These are phyloP conservation scores for Seiridium cupressi DNA, from an alignment of 2,329 filamentous ascomycete genomes.

Conservation along the genomic window DNA sequence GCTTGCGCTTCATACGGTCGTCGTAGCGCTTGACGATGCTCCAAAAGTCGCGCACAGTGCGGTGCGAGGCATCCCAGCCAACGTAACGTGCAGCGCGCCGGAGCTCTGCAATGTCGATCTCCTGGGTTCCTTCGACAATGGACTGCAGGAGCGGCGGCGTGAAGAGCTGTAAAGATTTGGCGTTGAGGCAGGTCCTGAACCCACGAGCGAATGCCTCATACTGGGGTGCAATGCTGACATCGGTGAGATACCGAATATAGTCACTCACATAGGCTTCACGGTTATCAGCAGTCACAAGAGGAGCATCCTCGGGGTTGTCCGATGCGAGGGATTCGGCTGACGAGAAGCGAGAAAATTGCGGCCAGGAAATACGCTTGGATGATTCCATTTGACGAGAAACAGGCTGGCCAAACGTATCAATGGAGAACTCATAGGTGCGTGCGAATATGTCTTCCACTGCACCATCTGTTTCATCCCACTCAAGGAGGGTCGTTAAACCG, in stretches of 20 bases:
- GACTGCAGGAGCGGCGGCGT: constrained; percentile 69
- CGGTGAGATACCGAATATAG: constrained; percentile 81
- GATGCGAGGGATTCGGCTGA: constrained; percentile 24
- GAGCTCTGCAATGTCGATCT: constrained; percentile 75
- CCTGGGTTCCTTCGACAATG: constrained; percentile 78
- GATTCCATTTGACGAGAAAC: constrained; percentile 56
- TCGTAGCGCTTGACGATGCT: constrained; percentile 67
- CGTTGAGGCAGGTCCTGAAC: constrained; percentile 72
- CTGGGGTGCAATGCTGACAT: constrained; percentile 74
- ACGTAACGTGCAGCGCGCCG: constrained; percentile 74
- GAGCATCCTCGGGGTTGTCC: constrained; percentile 52
- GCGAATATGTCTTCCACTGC: constrained; percentile 79
- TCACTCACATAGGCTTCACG: constrained; percentile 76
- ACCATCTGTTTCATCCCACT: constrained; percentile 74
- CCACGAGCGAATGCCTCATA: constrained; percentile 78
- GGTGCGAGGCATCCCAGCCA: constrained; percentile 70
- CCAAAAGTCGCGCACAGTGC: constrained; percentile 81
- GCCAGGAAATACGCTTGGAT: constrained; percentile 45
- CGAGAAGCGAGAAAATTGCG: constrained; percentile 41
- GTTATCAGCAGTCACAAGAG: constrained; percentile 78
- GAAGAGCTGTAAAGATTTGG: constrained; percentile 70
- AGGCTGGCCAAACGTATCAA: constrained; percentile 54
- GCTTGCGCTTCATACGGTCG: constrained; percentile 66
- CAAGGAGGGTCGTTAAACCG: constrained; percentile 69
- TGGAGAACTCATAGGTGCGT: constrained; percentile 83